A percentile compares a stretch with the other conserved stretches of the same genome.
These are phyloP conservation scores for Fusarium gaditjirri DNA, from an alignment of 2,329 filamentous ascomycete species.

Conservation along the genomic window DNA sequence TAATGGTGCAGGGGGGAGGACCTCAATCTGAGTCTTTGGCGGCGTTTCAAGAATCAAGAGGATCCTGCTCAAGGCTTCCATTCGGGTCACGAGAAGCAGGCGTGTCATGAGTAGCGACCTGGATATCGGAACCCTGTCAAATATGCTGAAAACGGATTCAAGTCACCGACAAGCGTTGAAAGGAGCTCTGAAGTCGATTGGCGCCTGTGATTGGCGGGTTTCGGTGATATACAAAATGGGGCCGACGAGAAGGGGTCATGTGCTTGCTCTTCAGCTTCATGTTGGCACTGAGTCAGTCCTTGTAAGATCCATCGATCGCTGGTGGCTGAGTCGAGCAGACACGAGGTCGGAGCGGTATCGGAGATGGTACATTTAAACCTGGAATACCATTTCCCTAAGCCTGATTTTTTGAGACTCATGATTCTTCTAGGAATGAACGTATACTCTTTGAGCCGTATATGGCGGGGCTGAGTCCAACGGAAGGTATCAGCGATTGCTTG, in stretches of 20 bases:
- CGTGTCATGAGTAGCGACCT: slow-evolving; percentile 10
- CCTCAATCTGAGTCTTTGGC: background rate
- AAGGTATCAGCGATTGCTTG: background rate
- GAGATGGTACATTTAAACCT: slow-evolving; percentile 2
- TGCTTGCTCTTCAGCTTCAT: slow-evolving; percentile 13
- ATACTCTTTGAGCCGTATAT: background rate
- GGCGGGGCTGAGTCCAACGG: background rate
- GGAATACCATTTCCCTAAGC: background rate
- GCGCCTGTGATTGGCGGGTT: slow-evolving; percentile 19
- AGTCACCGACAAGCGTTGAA: background rate
- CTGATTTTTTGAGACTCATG: background rate
- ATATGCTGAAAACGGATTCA: background rate
- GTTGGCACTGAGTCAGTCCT: slow-evolving; percentile 19
- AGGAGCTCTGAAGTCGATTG: slow-evolving; percentile 2
- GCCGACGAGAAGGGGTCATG: slow-evolving; percentile 18
- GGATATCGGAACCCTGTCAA: background rate
- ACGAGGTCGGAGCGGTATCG: slow-evolving; percentile 26
- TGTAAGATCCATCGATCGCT: background rate
- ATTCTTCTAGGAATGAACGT: background rate
- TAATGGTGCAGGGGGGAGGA: slow-evolving; percentile 17
- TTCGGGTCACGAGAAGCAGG: background rate
- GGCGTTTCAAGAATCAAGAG: slow-evolving; percentile 28
- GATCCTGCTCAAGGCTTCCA: slow-evolving; percentile 3
- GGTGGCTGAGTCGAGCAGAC: background rate
- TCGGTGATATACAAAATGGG: slow-evolving; percentile 4